A percentile compares a stretch with the other conserved stretches of the same genome.
phyloP scores from a whole-genome alignment of 169 alveolate species.

The Cryptosporidium ubiquitum region DNA sequence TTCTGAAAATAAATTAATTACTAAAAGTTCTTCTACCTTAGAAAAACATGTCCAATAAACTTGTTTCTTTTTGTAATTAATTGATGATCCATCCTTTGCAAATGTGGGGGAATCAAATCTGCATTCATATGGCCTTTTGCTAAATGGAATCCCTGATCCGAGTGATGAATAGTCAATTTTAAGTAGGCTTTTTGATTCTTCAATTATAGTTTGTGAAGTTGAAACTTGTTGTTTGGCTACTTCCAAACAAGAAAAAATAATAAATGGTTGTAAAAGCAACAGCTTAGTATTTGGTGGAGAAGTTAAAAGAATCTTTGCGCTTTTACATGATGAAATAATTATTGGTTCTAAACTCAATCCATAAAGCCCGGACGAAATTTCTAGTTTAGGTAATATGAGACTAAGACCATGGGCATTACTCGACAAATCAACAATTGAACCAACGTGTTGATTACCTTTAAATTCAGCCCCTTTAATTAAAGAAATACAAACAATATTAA shows the following conservation, averaged over 20 bases:
- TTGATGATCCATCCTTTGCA: conserved; percentile 26
- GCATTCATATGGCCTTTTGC: conserved; percentile 70
- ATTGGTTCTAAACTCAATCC: conserved; percentile 43
- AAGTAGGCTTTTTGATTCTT: background rate
- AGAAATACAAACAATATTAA: conserved; percentile 50
- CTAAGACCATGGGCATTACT: conserved; percentile 14
- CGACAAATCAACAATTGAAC: conserved; percentile 8
- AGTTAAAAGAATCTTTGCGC: conserved; percentile 3
- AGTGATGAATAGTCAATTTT: conserved; percentile 30
- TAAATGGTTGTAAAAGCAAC: conserved; percentile 38
- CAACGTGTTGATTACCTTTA: background rate
- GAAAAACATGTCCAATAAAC: conserved; percentile 64
- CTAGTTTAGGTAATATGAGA: conserved; percentile 20
- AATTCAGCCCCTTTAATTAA: conserved; percentile 51
- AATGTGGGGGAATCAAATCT: conserved; percentile 43
- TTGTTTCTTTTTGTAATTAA: conserved; percentile 28
- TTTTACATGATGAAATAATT: conserved; percentile 37
- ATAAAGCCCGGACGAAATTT: conserved; percentile 30
- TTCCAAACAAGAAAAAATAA: conserved; percentile 16
- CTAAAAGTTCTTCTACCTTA: conserved; percentile 35
- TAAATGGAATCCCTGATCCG: conserved; percentile 38
- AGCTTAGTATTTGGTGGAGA: conserved; percentile 20
- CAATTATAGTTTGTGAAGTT: background rate
- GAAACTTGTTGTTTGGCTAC: background rate
- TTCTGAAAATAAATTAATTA: background rate